Percentiles rank a stretch among this genome's conserved stretches.
phyloP scores from a whole-genome alignment of 345 rosid genomes.

The Citrus unshiu region DNA sequence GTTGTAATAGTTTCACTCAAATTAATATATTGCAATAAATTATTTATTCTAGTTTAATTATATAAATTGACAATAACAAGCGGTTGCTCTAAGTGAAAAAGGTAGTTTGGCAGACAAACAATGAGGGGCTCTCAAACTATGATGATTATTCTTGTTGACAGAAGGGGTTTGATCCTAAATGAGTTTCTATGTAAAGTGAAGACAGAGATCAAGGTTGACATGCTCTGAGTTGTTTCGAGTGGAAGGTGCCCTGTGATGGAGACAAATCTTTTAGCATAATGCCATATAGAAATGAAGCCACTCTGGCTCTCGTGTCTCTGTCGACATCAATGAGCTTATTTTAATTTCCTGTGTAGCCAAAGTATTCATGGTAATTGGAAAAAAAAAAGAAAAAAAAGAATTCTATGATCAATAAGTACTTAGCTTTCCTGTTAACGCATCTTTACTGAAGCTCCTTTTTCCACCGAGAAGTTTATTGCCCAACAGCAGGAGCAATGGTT shows the following conservation, averaged over 20 bases:
- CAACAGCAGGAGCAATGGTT: constrained; percentile 4
- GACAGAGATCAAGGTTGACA: neutral
- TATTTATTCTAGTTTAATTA: too few relatives aligned
- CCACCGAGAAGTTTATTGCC: neutral
- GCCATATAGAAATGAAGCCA: neutral
- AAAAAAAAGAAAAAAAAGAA: neutral
- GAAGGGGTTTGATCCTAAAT: neutral
- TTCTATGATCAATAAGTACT: neutral
- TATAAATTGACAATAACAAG: too few relatives aligned
- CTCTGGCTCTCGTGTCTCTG: neutral
- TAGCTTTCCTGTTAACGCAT: neutral
- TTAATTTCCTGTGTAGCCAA: neutral
- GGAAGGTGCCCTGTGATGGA: neutral
- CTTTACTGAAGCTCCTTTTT: neutral
- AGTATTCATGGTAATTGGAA: neutral
- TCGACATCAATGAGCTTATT: neutral
- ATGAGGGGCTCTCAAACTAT: neutral
- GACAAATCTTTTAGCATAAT: neutral
- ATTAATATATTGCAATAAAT: too few relatives aligned
- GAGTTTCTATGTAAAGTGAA: neutral
- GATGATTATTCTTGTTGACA: neutral
- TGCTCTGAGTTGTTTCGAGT: neutral
- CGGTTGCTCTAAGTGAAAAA: too few relatives aligned
- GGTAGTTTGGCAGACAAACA: too few relatives aligned
- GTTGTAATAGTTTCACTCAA: too few relatives aligned